A percentile compares a stretch with the other conserved stretches of the same genome.
These are phyloP conservation scores for Boletus reticuloceps DNA, from an alignment of 768 basidiomycete genomes.

Conservation along the genomic window DNA sequence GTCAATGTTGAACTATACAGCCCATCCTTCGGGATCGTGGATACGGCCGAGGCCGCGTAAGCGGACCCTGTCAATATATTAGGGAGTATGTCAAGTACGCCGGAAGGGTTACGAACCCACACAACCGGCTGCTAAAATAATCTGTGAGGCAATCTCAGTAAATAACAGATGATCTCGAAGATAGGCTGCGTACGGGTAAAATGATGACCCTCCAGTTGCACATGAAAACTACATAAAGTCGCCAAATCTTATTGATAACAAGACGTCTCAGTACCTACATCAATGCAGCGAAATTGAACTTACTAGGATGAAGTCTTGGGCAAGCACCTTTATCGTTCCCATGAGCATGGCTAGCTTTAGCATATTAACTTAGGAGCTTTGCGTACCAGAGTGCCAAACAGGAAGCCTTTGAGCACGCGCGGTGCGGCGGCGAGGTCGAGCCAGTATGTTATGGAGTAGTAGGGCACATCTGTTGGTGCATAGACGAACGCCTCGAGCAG, in stretches of 20 bases:
- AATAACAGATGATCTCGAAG: neutral
- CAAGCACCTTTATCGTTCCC: neutral
- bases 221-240: conserved; percentile 1
- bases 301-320: neutral
- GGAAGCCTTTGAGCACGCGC: neutral
- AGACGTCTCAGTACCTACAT: neutral
- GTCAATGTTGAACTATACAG: neutral
- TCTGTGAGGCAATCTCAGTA: neutral
- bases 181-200: neutral
- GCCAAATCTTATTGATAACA: neutral
- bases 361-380: neutral
- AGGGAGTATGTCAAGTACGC: neutral
- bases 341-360: neutral
- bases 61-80: neutral
- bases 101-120: neutral
- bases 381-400: neutral
- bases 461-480: neutral
- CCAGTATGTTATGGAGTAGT: conserved; percentile 3
- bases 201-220: neutral
- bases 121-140: neutral
- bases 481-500: conserved; percentile 1
- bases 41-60: neutral
- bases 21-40: neutral
- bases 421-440: neutral
- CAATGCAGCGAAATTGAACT: neutral